These are phyloP conservation scores for Camelina neglecta DNA, from an alignment of 345 rosid genomes.

Conservation along the genomic window DNA sequence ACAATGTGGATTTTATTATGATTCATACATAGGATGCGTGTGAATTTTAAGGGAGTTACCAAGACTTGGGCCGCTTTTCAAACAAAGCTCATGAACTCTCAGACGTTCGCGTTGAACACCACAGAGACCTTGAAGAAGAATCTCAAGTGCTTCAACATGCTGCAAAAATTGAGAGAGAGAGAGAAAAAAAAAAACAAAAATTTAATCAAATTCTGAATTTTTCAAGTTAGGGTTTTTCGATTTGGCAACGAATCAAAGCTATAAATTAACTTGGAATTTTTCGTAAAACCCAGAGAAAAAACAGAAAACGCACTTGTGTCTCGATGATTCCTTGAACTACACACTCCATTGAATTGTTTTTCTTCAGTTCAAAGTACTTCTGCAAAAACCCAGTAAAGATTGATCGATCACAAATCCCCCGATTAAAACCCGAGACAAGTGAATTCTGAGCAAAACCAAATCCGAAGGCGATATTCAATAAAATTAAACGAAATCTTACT, in stretches of 20 bases:
- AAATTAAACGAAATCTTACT: conserved; percentile 1
- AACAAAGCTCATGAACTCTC: conserved; percentile 87
- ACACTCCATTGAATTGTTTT: conserved; percentile 58
- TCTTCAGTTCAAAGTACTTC: conserved; percentile 28
- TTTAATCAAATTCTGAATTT: neutral
- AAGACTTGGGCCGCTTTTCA: conserved; percentile 78
- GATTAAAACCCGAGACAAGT: neutral
- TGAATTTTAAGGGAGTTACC: conserved; percentile 47
- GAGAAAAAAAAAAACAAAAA: neutral
- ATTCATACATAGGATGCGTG: neutral
- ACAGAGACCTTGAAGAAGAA: conserved; percentile 97
- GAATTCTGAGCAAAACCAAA: neutral
- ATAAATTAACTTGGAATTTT: neutral
- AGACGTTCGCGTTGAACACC: conserved; percentile 89
- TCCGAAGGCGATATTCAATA: neutral
- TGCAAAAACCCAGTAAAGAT: conserved; percentile 9
- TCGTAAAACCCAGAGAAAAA: neutral
- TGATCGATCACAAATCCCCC: neutral
- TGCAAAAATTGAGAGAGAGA: conserved; percentile 34
- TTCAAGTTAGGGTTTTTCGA: conserved; percentile 5
- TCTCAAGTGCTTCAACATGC: conserved; percentile 99
- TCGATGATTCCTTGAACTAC: conserved; percentile 80
- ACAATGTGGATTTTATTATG: neutral
- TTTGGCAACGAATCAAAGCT: neutral
- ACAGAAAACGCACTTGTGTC: conserved; percentile 54